Evolutionary conservation across 805 yeast genomes (phyloP), one percentile per base, ranked within the genome.

Genomic region (Metschnikowia gruessii): DNA sequence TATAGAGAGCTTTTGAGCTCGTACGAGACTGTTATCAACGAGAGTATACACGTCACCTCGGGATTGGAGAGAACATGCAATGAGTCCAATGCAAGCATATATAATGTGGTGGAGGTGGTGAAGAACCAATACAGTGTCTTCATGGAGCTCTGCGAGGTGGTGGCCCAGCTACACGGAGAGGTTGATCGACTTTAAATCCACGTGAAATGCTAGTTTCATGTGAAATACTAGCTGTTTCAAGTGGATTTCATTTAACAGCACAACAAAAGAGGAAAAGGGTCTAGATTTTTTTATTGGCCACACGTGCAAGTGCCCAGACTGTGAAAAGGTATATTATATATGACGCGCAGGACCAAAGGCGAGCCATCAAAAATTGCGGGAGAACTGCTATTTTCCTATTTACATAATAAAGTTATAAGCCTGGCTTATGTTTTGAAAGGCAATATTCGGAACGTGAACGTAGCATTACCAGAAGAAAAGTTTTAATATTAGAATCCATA

Each of bases 61-160:
- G 76, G 79, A 3, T 65, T 72, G 49, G 76, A 72, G 49, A 56
- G 56, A 39, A 61, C 61, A 40, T 63, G 71, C 48, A 63, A 54
- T 32, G 73, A 68, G 45, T 64, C 82, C 59, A 60, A 66, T 49
- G 70, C 75, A 41, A 61, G 69, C 42, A 62, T 72, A 42, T 59
- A 62, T 48, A 71, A 76, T 52, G 75, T 85, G 22, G 78, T 83
- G 13, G 75, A 76, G 40, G 82, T 87, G 0, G 74, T 86, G 21
- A 79, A 79, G 46, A 82, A 81, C 55, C 92, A 85, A 63, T 85
- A 83, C 60, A 71, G 72, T 37, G 66, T 85, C 43, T 86, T 84
- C 63, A 82, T 85, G 81, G 91, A 85, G 61, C 71, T 83, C 37
- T 84, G 91, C 40, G 87, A 85, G 61, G 76, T 80, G 34, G 75